A percentile compares a stretch with the other conserved stretches of the same genome.
phyloP scores from a whole-genome alignment of 2,329 filamentous ascomycete species.

The Aspergillus fischeri region DNA sequence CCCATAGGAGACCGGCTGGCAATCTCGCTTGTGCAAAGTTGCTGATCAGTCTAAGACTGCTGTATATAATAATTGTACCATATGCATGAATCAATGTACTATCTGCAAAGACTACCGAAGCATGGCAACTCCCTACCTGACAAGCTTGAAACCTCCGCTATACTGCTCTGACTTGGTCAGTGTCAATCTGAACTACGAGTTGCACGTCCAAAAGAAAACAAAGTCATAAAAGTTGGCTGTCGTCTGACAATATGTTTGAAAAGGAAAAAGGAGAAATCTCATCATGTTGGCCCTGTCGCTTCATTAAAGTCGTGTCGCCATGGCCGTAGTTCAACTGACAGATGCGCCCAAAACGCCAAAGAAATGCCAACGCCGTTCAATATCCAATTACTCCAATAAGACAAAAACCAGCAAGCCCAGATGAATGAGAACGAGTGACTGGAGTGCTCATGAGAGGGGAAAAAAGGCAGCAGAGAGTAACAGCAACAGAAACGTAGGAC shows the following conservation, averaged over 20 bases:
- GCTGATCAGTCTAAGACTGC: not conserved
- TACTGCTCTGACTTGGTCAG: not conserved
- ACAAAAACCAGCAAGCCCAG: not conserved
- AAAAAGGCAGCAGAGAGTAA: constrained; percentile 7
- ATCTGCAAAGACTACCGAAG: not conserved
- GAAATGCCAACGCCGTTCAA: constrained; percentile 19
- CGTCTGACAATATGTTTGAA: constrained; percentile 10
- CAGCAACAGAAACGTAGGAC: constrained; percentile 7
- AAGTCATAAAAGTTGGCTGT: constrained; percentile 1
- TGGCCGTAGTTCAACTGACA: constrained; percentile 13
- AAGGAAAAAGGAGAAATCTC: constrained; percentile 10
- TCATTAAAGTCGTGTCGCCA: constrained; percentile 24
- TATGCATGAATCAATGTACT: not conserved
- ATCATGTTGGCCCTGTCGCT: constrained; percentile 19
- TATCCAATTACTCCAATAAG: constrained; percentile 8
- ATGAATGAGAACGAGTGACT: constrained; percentile 2
- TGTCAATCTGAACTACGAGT: constrained; percentile 8
- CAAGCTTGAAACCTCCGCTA: not conserved
- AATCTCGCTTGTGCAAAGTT: not conserved
- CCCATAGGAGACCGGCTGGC: not conserved
- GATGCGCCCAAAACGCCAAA: constrained; percentile 21
- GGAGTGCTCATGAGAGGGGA: constrained; percentile 1
- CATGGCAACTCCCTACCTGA: no score
- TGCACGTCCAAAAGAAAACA: constrained; percentile 8
- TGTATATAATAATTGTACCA: not conserved